A percentile compares a stretch with the other conserved stretches of the same genome.
phyloP scores from a whole-genome alignment of 1,284 basidiomycete species.

The Apiotrichum porosum region DNA sequence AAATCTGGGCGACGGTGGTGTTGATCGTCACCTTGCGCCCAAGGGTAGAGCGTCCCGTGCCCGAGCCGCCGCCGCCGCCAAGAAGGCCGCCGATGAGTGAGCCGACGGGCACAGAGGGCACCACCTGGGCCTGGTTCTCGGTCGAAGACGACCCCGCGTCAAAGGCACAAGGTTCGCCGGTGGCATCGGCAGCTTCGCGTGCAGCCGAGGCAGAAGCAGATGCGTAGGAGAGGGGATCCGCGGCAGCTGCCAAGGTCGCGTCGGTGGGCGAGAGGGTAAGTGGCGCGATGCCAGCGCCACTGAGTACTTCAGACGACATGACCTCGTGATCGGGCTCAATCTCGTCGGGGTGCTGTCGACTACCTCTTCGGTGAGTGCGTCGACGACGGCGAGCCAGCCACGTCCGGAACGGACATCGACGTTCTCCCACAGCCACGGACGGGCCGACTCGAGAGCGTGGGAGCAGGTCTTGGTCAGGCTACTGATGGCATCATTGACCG shows the following conservation, averaged over 20 bases:
- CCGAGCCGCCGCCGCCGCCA: too few relatives aligned
- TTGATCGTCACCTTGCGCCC: constrained; percentile 11
- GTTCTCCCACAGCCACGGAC: constrained; percentile 48
- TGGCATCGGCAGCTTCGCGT: too few relatives aligned
- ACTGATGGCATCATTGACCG: constrained; percentile 22
- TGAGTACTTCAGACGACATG: too few relatives aligned
- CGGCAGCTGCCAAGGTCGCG: background rate
- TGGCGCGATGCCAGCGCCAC: background rate
- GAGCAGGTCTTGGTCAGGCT: constrained; percentile 20
- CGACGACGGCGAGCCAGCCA: constrained; percentile 48
- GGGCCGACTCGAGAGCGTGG: constrained; percentile 36
- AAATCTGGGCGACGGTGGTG: constrained; percentile 3
- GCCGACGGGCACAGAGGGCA: constrained; percentile 1
- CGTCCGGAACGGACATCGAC: constrained; percentile 42
- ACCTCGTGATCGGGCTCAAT: too few relatives aligned
- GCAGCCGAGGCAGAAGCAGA: too few relatives aligned
- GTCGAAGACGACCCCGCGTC: too few relatives aligned
- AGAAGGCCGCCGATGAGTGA: too few relatives aligned
- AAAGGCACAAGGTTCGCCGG: too few relatives aligned
- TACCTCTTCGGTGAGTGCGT: constrained; percentile 46
- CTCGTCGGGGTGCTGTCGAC: constrained; percentile 19
- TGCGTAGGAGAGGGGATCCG: background rate
- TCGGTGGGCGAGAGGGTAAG: too few relatives aligned
- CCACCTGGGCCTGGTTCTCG: too few relatives aligned
- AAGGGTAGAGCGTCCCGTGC: background rate